These are phyloP conservation scores for Yamadazyma dendronema DNA, from an alignment of 1,139 yeast species.

Conservation along the genomic window DNA sequence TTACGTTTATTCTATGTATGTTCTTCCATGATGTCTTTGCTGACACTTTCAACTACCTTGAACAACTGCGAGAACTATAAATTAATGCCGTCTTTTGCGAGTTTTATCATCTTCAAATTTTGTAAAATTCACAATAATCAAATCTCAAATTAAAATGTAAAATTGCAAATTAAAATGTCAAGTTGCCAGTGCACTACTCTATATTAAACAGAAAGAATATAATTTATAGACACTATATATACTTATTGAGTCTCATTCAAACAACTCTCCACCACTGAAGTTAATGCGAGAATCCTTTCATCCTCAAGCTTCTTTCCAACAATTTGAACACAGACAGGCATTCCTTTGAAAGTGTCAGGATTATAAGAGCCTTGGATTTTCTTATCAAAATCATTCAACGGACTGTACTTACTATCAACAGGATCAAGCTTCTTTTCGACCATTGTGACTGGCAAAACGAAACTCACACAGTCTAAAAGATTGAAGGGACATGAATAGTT, in stretches of 20 bases:
- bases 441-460: slow-evolving; percentile 50
- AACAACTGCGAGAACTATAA: too few species aligned
- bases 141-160: too few species aligned
- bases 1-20: too few species aligned
- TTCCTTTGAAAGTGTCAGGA: slow-evolving; percentile 50
- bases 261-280: slow-evolving; percentile 8
- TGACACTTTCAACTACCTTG: too few species aligned
- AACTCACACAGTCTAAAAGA: slow-evolving; percentile 52
- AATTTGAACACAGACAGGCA: slow-evolving; percentile 62
- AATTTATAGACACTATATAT: too few species aligned
- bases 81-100: too few species aligned
- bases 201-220: too few species aligned
- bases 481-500: slow-evolving; percentile 54
- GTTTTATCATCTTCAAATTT: too few species aligned
- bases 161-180: too few species aligned
- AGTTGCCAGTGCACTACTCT: too few species aligned
- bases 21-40: too few species aligned
- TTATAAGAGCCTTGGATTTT: slow-evolving; percentile 38
- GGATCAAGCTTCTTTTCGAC: slow-evolving; percentile 40
- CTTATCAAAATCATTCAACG: slow-evolving; percentile 23
- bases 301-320: slow-evolving; percentile 54
- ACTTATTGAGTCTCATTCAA: background rate
- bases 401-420: slow-evolving; percentile 18
- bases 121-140: too few species aligned
- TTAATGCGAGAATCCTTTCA: slow-evolving; percentile 39